These are phyloP conservation scores for Cucurbita pepo DNA, from an alignment of 306 rosid genomes.

Conservation along the genomic window DNA sequence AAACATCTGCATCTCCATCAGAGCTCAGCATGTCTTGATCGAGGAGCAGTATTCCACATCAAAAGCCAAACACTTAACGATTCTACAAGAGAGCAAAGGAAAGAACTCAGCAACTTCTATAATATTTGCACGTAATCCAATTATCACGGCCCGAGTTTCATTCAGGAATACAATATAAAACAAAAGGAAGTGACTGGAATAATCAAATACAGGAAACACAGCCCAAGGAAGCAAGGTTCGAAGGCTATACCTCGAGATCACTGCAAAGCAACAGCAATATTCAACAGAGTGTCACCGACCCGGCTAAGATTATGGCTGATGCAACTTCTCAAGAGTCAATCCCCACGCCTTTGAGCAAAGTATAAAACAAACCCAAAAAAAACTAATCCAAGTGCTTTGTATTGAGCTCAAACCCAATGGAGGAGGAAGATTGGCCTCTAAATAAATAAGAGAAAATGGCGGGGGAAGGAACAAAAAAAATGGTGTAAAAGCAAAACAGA, in stretches of 20 bases:
- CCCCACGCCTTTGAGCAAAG: conserved; percentile 16
- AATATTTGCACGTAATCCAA: conserved; percentile 14
- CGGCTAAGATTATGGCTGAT: conserved; percentile 27
- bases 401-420: conserved; percentile 12
- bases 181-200: conserved; percentile 10
- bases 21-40: conserved; percentile 60
- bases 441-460: conserved; percentile 34
- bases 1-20: conserved; percentile 40
- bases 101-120: conserved; percentile 8
- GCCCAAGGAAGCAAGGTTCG: conserved; percentile 17
- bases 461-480: conserved; percentile 40
- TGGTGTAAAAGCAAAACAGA: conserved; percentile 11
- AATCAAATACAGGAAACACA: conserved; percentile 26
- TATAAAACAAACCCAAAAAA: conserved; percentile 8
- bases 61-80: conserved; percentile 11
- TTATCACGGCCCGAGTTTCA: conserved; percentile 35
- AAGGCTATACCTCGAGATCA: conserved; percentile 26
- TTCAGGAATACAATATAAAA: conserved; percentile 20
- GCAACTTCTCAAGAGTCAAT: conserved; percentile 18
- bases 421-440: neutral
- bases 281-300: conserved; percentile 54
- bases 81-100: neutral
- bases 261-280: conserved; percentile 23
- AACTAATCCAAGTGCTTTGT: conserved; percentile 36
- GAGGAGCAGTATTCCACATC: conserved; percentile 38